Conservation (phyloP, 1,284 basidiomycete species). For the Anthracocystis walkeri region DNA sequence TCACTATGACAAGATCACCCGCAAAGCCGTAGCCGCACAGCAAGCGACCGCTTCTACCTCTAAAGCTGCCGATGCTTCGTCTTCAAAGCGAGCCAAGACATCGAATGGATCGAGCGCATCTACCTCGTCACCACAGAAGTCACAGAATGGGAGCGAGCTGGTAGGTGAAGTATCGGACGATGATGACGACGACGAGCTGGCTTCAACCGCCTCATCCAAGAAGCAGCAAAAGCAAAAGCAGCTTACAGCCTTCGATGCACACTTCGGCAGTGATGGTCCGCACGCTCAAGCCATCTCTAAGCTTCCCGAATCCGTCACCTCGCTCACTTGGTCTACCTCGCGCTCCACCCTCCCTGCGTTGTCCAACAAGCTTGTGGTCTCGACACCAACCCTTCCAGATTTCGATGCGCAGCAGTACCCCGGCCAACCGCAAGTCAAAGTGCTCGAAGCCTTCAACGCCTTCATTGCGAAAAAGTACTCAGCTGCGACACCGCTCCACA, state of each 20-base stretch:
- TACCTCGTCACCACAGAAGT: conserved; percentile 2
- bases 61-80: conserved; percentile 18
- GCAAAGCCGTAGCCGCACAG: conserved; percentile 37
- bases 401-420: conserved; percentile 24
- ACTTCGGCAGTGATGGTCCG: conserved; percentile 53
- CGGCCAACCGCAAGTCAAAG: conserved; percentile 54
- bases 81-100: conserved; percentile 23
- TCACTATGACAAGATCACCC: conserved; percentile 43
- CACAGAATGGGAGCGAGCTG: conserved; percentile 15
- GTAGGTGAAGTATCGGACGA: conserved; percentile 50
- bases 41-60: conserved; percentile 44
- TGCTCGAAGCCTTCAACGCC: conserved; percentile 51
- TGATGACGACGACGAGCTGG: conserved; percentile 18
- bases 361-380: conserved; percentile 33
- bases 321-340: conserved; percentile 34
- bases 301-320: conserved; percentile 34
- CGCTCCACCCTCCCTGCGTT: conserved; percentile 30
- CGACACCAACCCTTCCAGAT: conserved; percentile 22
- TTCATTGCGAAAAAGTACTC: conserved; percentile 28
- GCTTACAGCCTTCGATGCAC: conserved; percentile 46
- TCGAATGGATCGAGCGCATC: background rate
- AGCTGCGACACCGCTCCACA: conserved; percentile 32
- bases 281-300: conserved; percentile 41
- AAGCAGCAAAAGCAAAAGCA: conserved; percentile 33
- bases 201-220: conserved; percentile 1